Conservation (phyloP, 345 rosid genomes). For the Lenwebbia sp. region DNA sequence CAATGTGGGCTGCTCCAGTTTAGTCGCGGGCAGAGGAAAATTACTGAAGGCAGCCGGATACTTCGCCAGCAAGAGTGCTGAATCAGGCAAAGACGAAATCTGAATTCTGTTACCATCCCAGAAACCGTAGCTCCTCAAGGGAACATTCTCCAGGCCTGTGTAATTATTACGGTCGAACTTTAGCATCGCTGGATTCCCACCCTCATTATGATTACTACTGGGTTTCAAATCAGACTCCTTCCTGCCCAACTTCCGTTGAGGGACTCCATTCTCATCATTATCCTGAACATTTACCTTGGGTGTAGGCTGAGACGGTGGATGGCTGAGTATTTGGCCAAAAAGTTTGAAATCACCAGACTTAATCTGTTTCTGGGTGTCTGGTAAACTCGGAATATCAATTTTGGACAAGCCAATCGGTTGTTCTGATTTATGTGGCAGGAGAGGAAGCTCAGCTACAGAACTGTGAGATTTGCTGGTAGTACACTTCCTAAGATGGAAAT, state of each 20-base stretch:
- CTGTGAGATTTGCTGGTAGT: slow-evolving; percentile 12
- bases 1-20: slow-evolving; percentile 26
- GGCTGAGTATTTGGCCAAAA: slow-evolving; percentile 72
- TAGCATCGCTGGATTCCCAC: slow-evolving; percentile 13
- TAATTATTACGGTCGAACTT: slow-evolving; percentile 38
- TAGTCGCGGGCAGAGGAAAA: slow-evolving; percentile 17
- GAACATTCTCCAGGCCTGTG: slow-evolving; percentile 44
- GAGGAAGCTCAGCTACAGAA: slow-evolving; percentile 28
- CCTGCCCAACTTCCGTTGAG: slow-evolving; percentile 15
- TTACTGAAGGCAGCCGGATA: slow-evolving; percentile 64
- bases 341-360: slow-evolving; percentile 69
- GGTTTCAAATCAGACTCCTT: slow-evolving; percentile 29
- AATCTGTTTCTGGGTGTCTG: slow-evolving; percentile 37
- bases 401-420: slow-evolving; percentile 21
- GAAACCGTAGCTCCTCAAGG: slow-evolving; percentile 55
- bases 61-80: slow-evolving; percentile 53
- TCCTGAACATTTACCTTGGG: slow-evolving; percentile 11
- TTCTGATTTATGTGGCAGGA: slow-evolving; percentile 16
- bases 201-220: slow-evolving; percentile 18
- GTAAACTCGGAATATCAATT: slow-evolving; percentile 25
- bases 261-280: slow-evolving; percentile 22
- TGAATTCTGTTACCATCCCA: slow-evolving; percentile 87
- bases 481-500: slow-evolving; percentile 49
- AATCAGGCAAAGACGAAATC: slow-evolving; percentile 67
- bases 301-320: slow-evolving; percentile 18